phyloP scores from a whole-genome alignment of 2,329 filamentous ascomycete species.

The Hypoxylon sp. region DNA sequence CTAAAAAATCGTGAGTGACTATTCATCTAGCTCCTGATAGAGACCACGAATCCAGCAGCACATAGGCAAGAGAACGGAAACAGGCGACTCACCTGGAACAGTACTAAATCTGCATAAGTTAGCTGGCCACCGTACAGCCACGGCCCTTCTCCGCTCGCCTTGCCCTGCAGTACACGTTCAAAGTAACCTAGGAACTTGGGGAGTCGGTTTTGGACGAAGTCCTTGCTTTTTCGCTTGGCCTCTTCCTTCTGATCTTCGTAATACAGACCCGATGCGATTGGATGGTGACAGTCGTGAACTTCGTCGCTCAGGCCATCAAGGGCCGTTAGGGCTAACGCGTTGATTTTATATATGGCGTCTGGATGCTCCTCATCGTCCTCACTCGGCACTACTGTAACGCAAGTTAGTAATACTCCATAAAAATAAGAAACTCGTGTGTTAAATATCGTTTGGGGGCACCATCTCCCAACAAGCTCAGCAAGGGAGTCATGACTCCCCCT shows the following conservation, averaged over 20 bases:
- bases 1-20: slow-evolving; percentile 51
- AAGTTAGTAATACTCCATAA: neutral
- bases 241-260: slow-evolving; percentile 85
- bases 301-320: slow-evolving; percentile 80
- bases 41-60: neutral
- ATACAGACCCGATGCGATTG: slow-evolving; percentile 70
- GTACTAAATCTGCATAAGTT: slow-evolving; percentile 80
- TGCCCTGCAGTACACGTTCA: slow-evolving; percentile 73
- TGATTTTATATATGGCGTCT: slow-evolving; percentile 69
- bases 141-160: slow-evolving; percentile 69
- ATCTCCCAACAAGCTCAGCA: neutral
- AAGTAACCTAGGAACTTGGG: slow-evolving; percentile 82
- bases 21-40: neutral
- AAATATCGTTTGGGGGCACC: neutral
- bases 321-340: slow-evolving; percentile 76
- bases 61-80: neutral
- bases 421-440: neutral
- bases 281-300: slow-evolving; percentile 83
- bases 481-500: neutral
- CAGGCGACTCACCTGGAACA: slow-evolving; percentile 73
- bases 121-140: slow-evolving; percentile 77
- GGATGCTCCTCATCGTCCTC: slow-evolving; percentile 59
- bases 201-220: slow-evolving; percentile 73
- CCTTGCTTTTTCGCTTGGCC: slow-evolving; percentile 68
- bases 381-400: slow-evolving; percentile 59